Conservation (phyloP, 441 rosid genomes). For the Bruguiera hainesii region DNA sequence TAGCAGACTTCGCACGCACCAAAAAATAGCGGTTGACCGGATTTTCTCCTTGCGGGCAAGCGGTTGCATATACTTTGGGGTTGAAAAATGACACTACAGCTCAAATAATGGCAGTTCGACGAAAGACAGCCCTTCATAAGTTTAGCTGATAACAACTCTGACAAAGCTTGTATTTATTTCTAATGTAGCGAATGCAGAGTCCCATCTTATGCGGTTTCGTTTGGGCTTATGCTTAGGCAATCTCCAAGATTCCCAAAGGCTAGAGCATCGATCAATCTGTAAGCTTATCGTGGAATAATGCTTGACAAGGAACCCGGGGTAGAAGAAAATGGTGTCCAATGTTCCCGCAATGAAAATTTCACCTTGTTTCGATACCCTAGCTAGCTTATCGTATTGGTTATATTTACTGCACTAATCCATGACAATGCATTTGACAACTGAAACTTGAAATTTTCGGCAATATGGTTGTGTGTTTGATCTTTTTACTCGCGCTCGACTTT, state of each 20-base stretch:
- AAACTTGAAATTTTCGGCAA: no score
- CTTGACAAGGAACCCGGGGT: constrained; percentile 28
- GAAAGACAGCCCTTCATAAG: constrained; percentile 19
- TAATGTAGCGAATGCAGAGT: constrained; percentile 20
- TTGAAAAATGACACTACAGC: constrained; percentile 17
- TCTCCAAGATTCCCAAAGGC: constrained; percentile 25
- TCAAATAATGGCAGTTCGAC: constrained; percentile 20
- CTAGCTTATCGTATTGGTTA: no score
- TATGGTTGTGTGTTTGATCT: no score
- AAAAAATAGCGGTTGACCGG: constrained; percentile 8
- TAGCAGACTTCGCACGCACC: constrained; percentile 4
- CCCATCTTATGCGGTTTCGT: constrained; percentile 27
- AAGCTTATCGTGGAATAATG: constrained; percentile 35
- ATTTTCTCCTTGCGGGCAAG: constrained; percentile 12
- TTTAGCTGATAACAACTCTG: constrained; percentile 17
- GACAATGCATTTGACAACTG: no score
- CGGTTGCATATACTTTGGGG: constrained; percentile 12
- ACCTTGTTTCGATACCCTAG: background rate
- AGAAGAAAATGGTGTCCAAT: constrained; percentile 24
- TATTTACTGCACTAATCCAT: no score
- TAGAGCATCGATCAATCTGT: constrained; percentile 26
- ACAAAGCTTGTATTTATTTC: constrained; percentile 24
- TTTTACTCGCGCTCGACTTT: no score
- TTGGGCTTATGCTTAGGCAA: constrained; percentile 30
- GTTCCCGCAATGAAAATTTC: constrained; percentile 18